Conservation (phyloP, 1,284 basidiomycete genomes). For the Tilletia horrida region DNA sequence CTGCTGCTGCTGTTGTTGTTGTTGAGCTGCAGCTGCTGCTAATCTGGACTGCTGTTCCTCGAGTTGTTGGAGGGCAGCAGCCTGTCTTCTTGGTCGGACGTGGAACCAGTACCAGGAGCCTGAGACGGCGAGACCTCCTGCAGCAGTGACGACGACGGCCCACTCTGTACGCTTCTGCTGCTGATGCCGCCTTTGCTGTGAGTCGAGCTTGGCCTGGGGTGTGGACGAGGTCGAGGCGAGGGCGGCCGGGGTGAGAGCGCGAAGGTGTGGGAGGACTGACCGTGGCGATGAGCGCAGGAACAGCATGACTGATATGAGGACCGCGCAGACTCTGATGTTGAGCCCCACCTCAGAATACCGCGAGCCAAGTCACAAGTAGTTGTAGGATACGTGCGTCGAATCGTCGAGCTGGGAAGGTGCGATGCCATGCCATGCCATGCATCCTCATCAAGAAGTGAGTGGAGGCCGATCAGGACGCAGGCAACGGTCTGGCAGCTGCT, state of each 20-base stretch:
- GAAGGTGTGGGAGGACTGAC: not conserved
- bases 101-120: constrained; percentile 52
- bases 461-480: too few species aligned
- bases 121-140: constrained; percentile 47
- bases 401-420: too few species aligned
- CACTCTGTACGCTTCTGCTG: constrained; percentile 32
- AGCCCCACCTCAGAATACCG: too few species aligned
- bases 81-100: constrained; percentile 32
- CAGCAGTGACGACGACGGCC: constrained; percentile 50
- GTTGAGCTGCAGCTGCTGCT: not conserved
- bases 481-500: not conserved
- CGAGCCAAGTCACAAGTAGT: too few species aligned
- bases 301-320: not conserved
- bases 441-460: too few species aligned
- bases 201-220: constrained; percentile 32
- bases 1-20: constrained; percentile 13
- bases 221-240: constrained; percentile 27
- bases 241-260: constrained; percentile 25
- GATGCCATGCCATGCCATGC: too few species aligned
- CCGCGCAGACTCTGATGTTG: too few species aligned
- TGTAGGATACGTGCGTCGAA: too few species aligned
- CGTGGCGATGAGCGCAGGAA: not conserved
- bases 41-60: not conserved
- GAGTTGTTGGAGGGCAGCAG: constrained; percentile 13
- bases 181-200: constrained; percentile 32